Conservation (phyloP, 2,329 filamentous ascomycete genomes). For the Coniochaeta ligniaria region DNA sequence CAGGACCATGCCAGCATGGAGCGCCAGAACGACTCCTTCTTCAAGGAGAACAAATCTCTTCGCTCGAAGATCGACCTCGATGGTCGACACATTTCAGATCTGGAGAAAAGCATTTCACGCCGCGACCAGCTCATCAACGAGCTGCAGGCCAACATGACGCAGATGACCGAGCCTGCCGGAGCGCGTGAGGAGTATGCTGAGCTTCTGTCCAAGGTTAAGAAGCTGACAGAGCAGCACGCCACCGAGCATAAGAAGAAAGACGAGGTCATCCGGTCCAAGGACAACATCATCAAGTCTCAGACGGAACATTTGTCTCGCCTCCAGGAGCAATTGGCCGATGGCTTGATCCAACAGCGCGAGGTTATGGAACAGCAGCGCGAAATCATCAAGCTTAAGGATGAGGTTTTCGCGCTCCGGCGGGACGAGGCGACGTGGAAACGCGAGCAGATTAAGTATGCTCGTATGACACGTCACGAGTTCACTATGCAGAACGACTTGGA, state of each 20-base stretch:
- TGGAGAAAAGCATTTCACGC: slow-evolving; percentile 18
- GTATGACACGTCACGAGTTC: neutral
- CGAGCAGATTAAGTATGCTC: neutral
- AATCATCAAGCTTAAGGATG: neutral
- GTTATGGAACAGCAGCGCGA: neutral
- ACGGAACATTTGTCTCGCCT: slow-evolving; percentile 11
- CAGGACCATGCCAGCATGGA: slow-evolving; percentile 46
- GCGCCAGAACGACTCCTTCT: slow-evolving; percentile 48
- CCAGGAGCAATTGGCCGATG: slow-evolving; percentile 1
- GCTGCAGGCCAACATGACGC: slow-evolving; percentile 15
- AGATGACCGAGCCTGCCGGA: slow-evolving; percentile 10
- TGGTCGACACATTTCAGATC: slow-evolving; percentile 17
- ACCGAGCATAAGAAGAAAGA: slow-evolving; percentile 12
- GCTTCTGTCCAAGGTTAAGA: slow-evolving; percentile 16
- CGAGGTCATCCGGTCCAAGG: slow-evolving; percentile 12
- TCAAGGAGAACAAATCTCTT: slow-evolving; percentile 43
- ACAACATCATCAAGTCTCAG: slow-evolving; percentile 14
- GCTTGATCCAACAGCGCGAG: neutral
- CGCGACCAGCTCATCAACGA: slow-evolving; percentile 18
- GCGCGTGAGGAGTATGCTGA: slow-evolving; percentile 16
- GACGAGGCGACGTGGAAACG: neutral
- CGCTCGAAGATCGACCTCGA: slow-evolving; percentile 15
- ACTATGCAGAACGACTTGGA: neutral
- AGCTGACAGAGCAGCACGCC: slow-evolving; percentile 11
- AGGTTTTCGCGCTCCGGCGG: neutral